Conservation (phyloP, 129 eudicot species). For the Lactuca saligna region DNA sequence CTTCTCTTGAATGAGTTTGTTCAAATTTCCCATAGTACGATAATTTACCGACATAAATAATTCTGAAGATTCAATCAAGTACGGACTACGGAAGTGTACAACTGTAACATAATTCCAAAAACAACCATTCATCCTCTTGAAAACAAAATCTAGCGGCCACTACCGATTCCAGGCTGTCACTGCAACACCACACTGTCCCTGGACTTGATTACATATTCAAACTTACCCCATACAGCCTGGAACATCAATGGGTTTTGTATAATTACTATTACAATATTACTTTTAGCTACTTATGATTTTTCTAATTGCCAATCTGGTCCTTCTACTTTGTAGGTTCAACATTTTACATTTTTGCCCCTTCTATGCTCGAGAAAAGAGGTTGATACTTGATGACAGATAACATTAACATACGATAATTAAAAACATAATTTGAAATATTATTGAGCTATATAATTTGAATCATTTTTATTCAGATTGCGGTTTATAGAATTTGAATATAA, state of each 20-base stretch:
- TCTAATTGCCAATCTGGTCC: background rate
- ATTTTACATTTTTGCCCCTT: background rate
- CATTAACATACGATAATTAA: too few species aligned
- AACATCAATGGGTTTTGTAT: background rate
- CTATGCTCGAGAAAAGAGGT: background rate
- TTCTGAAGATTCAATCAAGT: slow-evolving; percentile 9
- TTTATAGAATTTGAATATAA: too few species aligned
- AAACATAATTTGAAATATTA: too few species aligned
- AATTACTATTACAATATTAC: background rate
- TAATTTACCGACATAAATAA: background rate
- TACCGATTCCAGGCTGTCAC: slow-evolving; percentile 24
- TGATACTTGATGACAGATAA: too few species aligned
- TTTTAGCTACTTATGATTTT: background rate
- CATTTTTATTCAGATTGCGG: too few species aligned
- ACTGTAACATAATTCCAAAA: slow-evolving; percentile 8
- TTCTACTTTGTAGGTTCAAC: background rate
- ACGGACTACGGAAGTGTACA: slow-evolving; percentile 2
- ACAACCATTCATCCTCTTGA: background rate
- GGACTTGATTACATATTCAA: slow-evolving; percentile 2
- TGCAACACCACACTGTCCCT: slow-evolving; percentile 10
- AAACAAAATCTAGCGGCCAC: slow-evolving; percentile 12
- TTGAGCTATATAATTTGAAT: too few species aligned
- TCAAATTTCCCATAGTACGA: background rate
- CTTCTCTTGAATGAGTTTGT: too few species aligned
- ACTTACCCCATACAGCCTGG: background rate